Base-by-base conservation (phyloP, 352 stramenopile genomes). In the Phytophthora litchii region DNA sequence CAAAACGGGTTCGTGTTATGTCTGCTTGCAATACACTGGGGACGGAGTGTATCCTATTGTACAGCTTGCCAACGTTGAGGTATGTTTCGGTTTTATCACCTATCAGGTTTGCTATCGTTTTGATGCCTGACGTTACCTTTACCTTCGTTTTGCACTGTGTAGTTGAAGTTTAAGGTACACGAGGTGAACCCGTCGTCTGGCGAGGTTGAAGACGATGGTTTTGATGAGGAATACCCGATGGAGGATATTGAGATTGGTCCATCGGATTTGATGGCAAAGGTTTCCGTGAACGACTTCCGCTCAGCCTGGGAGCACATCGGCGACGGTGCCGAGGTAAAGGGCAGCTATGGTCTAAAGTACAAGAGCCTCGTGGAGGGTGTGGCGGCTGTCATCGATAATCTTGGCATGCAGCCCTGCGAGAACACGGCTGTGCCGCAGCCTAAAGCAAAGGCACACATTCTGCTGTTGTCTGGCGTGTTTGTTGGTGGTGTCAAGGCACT, bases 211-310 rank as follows among this genome's bases (percentile, higher is more conserved):
- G 80, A 91, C 32, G 82, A 93, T 62, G 91, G 92, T 8, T 99
- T 98, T 71, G 86, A 98, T 49, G 98, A 99, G 74, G 97, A 99
- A 61, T 99, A 99, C 70, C 91, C 96, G 4, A 86, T 99, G 63
- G 97, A 99, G 69, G 91, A 98, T 64, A 83, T 99, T 42, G 92
- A 98, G 48, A 90, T 99, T 36, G 69, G 79, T 20, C 90, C 95
- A 5, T 92, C 89, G 34, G 97, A 99, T 67, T 98, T 99, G 67
- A 98, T 99, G 85, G 95, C 93, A 0, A 99, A 99, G 80, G 91
- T 98, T 11, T 77, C 83, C 6, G 82, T 99, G 42, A 89, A 87
- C 32, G 97, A 99, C 65, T 99, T 99, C 68, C 85, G 96, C 35
- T 90, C 89, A 31, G 83, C 87, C 5, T 99, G 97, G 98, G 97